Evolutionary conservation across 495 filamentous ascomycete species (phyloP).

Genomic region (Penicillium coprophilum): DNA sequence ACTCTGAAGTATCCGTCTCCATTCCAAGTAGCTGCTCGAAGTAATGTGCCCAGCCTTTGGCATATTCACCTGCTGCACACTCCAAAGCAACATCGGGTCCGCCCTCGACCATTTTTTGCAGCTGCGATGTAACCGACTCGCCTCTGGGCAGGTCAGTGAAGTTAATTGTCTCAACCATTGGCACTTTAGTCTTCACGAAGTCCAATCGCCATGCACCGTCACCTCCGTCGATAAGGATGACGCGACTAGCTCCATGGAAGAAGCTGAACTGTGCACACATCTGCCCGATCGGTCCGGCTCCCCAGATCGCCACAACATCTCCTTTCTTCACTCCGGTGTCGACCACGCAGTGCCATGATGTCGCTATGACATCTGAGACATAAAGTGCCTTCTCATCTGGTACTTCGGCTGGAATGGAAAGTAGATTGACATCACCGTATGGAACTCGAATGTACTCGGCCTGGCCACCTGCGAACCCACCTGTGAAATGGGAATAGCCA

Average conservation of each 20-base stretch:
- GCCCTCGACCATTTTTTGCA: slow-evolving; percentile 70
- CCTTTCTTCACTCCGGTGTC: slow-evolving; percentile 79
- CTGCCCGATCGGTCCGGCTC: slow-evolving; percentile 60
- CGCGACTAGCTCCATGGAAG: slow-evolving; percentile 66
- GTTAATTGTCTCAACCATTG: slow-evolving; percentile 60
- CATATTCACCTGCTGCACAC: slow-evolving; percentile 81
- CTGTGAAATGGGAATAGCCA: slow-evolving; percentile 66
- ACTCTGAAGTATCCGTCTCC: slow-evolving; percentile 85
- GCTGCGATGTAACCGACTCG: slow-evolving; percentile 62
- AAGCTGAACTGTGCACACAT: slow-evolving; percentile 75
- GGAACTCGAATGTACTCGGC: slow-evolving; percentile 87
- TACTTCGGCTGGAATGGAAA: slow-evolving; percentile 75
- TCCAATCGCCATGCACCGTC: slow-evolving; percentile 61
- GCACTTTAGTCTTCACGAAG: slow-evolving; percentile 61
- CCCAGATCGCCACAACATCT: slow-evolving; percentile 70
- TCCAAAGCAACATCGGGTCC: slow-evolving; percentile 81
- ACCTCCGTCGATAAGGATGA: slow-evolving; percentile 81
- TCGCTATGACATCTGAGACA: slow-evolving; percentile 76
- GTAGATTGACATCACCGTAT: slow-evolving; percentile 76
- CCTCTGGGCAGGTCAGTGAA: slow-evolving; percentile 52
- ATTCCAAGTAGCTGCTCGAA: slow-evolving; percentile 69
- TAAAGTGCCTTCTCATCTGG: slow-evolving; percentile 87
- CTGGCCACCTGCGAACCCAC: slow-evolving; percentile 87
- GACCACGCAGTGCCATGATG: slow-evolving; percentile 78
- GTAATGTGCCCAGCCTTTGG: slow-evolving; percentile 79